Evolutionary conservation across 495 filamentous ascomycete genomes (phyloP).

Genomic region (Niebla homalea): DNA sequence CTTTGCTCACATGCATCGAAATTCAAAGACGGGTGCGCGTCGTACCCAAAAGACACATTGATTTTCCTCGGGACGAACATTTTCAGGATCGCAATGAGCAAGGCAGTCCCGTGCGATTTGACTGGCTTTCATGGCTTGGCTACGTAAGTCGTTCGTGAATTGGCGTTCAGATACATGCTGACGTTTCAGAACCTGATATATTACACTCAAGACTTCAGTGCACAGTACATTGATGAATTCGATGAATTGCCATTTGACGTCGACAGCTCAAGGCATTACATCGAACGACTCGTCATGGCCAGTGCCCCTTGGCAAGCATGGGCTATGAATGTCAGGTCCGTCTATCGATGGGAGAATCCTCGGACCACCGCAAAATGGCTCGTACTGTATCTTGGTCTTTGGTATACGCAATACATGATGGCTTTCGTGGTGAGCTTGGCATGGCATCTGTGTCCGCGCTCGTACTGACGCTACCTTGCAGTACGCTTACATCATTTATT

Average conservation of each 20-base stretch:
- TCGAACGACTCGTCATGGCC: slow-evolving; percentile 32
- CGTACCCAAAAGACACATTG: slow-evolving; percentile 18
- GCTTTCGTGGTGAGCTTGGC: slow-evolving; percentile 24
- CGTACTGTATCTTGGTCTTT: slow-evolving; percentile 24
- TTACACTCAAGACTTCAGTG: slow-evolving; percentile 26
- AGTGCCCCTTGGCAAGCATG: slow-evolving; percentile 31
- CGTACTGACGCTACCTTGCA: background rate
- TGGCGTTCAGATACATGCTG: background rate
- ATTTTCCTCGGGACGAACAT: slow-evolving; percentile 17
- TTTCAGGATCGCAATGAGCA: slow-evolving; percentile 18
- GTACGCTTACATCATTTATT: slow-evolving; percentile 26
- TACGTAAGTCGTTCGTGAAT: slow-evolving; percentile 20
- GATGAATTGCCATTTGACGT: slow-evolving; percentile 25
- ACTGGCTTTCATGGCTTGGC: slow-evolving; percentile 27
- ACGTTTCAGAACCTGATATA: slow-evolving; percentile 24
- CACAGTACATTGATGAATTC: slow-evolving; percentile 33
- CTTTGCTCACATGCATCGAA: too few relatives aligned
- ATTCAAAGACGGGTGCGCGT: slow-evolving; percentile 18
- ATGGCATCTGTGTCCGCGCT: too few relatives aligned
- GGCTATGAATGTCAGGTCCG: slow-evolving; percentile 23
- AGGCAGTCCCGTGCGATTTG: slow-evolving; percentile 14
- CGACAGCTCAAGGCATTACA: slow-evolving; percentile 22
- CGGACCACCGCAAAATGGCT: slow-evolving; percentile 23
- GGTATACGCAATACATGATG: slow-evolving; percentile 25
- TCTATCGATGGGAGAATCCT: slow-evolving; percentile 34